These are phyloP conservation scores for Calonectria montana DNA, from an alignment of 2,329 filamentous ascomycete species.

Conservation along the genomic window DNA sequence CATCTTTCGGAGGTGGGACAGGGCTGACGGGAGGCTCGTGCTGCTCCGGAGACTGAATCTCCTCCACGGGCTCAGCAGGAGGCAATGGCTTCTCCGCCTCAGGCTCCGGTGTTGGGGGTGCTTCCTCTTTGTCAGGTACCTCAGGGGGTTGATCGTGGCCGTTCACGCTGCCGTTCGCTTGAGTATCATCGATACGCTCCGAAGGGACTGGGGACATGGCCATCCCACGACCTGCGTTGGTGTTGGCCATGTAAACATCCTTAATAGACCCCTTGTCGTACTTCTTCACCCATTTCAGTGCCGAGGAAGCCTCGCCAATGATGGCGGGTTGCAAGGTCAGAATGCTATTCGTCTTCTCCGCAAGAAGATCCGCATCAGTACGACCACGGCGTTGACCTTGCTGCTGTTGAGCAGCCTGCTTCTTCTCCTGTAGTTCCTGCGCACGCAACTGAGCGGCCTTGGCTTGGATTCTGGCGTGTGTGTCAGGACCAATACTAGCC, in stretches of 20 bases:
- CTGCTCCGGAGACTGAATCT: constrained; percentile 18
- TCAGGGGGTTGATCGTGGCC: constrained; percentile 48
- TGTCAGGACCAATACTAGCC: constrained; percentile 87
- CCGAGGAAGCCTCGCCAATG: constrained; percentile 87
- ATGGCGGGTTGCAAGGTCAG: constrained; percentile 89
- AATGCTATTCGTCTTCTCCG: constrained; percentile 86
- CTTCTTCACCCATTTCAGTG: constrained; percentile 96
- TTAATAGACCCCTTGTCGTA: constrained; percentile 92
- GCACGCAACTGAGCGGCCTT: constrained; percentile 87
- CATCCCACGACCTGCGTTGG: constrained; percentile 75
- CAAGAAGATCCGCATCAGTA: constrained; percentile 67
- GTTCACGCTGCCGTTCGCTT: constrained; percentile 25
- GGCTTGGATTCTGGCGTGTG: constrained; percentile 92
- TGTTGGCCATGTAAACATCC: constrained; percentile 84
- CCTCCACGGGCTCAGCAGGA: constrained; percentile 14
- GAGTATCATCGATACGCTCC: constrained; percentile 42
- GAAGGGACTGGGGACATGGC: constrained; percentile 49
- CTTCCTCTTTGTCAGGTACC: constrained; percentile 55
- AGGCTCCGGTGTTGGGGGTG: constrained; percentile 33
- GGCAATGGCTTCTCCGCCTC: constrained; percentile 31
- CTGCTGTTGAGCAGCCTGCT: constrained; percentile 53
- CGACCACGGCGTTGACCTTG: constrained; percentile 61
- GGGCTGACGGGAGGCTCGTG: constrained; percentile 28
- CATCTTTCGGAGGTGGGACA: constrained; percentile 41
- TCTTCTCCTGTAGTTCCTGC: constrained; percentile 71